These are phyloP conservation scores for Fusarium abutilonis DNA, from an alignment of 2,329 filamentous ascomycete genomes.

Conservation along the genomic window DNA sequence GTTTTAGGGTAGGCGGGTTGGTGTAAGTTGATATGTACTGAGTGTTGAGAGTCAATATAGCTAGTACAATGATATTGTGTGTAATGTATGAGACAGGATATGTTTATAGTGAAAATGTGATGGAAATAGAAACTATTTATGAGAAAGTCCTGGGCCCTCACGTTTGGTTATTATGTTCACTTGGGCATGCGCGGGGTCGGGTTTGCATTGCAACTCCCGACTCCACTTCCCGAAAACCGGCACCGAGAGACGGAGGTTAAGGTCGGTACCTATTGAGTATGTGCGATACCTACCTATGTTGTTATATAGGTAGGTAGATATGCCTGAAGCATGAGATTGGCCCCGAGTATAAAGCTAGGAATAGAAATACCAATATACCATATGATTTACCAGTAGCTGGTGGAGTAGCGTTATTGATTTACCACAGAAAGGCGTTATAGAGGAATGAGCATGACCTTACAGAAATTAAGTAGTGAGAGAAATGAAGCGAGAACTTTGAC, in stretches of 20 bases:
- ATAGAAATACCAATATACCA: no score
- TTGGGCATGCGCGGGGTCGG: constrained; percentile 43
- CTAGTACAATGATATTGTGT: neutral
- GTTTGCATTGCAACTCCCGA: constrained; percentile 40
- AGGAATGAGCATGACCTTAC: no score
- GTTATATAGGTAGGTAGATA: neutral
- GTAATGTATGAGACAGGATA: neutral
- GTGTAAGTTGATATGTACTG: constrained; percentile 15
- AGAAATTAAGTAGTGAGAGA: no score
- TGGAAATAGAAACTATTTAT: neutral
- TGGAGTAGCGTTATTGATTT: no score
- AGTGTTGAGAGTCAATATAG: neutral
- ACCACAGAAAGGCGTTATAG: no score
- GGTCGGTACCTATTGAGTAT: neutral
- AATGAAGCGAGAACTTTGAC: no score
- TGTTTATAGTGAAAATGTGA: neutral
- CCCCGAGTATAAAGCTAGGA: no score
- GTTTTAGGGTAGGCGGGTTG: constrained; percentile 26
- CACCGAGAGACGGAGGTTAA: constrained; percentile 25
- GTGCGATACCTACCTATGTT: neutral
- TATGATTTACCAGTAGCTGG: no score
- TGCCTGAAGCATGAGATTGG: no score
- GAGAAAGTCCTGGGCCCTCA: constrained; percentile 5
- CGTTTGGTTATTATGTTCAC: constrained; percentile 45
- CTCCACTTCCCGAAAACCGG: constrained; percentile 45